Percentiles rank a stretch among this genome's conserved stretches.
Conservation (phyloP, 2,329 filamentous ascomycete species). For the Talaromyces sp. region DNA sequence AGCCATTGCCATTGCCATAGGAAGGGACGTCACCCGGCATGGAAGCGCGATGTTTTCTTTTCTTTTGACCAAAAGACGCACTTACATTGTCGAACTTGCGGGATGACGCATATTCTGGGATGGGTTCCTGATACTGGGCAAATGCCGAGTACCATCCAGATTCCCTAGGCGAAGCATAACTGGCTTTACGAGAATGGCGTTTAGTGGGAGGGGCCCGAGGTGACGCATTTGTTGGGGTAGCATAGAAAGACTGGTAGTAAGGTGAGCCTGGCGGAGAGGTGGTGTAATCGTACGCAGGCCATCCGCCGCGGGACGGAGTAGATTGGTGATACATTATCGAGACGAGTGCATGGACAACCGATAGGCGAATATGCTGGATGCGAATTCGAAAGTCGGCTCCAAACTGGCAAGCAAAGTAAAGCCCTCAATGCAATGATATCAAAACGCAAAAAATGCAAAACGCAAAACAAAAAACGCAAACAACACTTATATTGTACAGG, state of each 20-base stretch:
- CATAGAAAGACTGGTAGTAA: constrained; percentile 49
- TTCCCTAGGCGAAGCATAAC: constrained; percentile 48
- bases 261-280: constrained; percentile 52
- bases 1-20: constrained; percentile 25
- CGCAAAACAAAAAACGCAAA: constrained; percentile 20
- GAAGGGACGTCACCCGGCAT: constrained; percentile 40
- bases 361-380: constrained; percentile 14
- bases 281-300: constrained; percentile 49
- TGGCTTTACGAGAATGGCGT: constrained; percentile 57
- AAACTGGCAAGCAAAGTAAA: background rate
- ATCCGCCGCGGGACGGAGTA: constrained; percentile 46
- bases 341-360: constrained; percentile 29
- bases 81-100: constrained; percentile 64
- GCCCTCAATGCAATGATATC: constrained; percentile 15
- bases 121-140: constrained; percentile 46
- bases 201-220: constrained; percentile 41
- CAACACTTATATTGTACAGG: constrained; percentile 45
- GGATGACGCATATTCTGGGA: constrained; percentile 52
- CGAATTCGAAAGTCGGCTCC: constrained; percentile 5
- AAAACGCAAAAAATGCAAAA: constrained; percentile 18
- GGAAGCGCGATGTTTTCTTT: constrained; percentile 43
- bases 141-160: constrained; percentile 46
- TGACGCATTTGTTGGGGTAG: constrained; percentile 49
- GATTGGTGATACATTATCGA: constrained; percentile 48
- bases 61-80: constrained; percentile 50